Base-by-base conservation (phyloP, 2,329 filamentous ascomycete species). In the Raffaelea albimanens region DNA sequence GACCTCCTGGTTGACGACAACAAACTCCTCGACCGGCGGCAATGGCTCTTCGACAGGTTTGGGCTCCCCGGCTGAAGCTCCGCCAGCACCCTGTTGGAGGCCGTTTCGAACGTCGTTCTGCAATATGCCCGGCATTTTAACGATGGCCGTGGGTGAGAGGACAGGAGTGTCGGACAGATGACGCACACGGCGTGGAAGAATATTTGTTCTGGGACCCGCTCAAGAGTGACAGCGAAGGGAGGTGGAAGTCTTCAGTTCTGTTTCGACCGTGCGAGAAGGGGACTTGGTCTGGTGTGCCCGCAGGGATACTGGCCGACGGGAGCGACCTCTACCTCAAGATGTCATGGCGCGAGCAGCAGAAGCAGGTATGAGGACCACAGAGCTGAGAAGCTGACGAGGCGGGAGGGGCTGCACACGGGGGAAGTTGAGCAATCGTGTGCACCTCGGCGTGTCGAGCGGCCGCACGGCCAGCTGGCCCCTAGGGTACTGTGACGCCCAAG, bases 1-100 rank as follows among this genome's bases (percentile, higher is more conserved):
- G 44, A 98, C 83, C 62, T 87, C 86, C 67, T 97, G 91, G 66
- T 89, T 84, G 47, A 87, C 75, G 49, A 97, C 69, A 38, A 75
- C 60, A 52, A 70, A 75, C 40, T 61, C 60, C 36, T 56, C 55
- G 13, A 55, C 49, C 8, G 52, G 50, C 10, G 49, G 48, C n/a
- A 45, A 25, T 3, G 25, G 25, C 19, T 50, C 46, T 16, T 47
- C 38, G 19, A 52, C 23, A 4, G 29, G 23, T 11, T 39, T 40
- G 18, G 29, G 5, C 2, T 11, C 43, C 1, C n/a, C 18, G n/a
- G 20, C 40, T 18, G 21, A 11, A 3, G 39, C 39, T 16, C 4
- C 39, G 39, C 39, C 39, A 20, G 4, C 20, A 16, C 10, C 39
- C 18, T 5, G 18, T 9, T 10, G 10, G 11, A 22, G 18, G 43